A percentile compares a stretch with the other conserved stretches of the same genome.
Evolutionary conservation across 1,284 basidiomycete genomes (phyloP).

Genomic region (Neotropicomus parvogracilis): DNA sequence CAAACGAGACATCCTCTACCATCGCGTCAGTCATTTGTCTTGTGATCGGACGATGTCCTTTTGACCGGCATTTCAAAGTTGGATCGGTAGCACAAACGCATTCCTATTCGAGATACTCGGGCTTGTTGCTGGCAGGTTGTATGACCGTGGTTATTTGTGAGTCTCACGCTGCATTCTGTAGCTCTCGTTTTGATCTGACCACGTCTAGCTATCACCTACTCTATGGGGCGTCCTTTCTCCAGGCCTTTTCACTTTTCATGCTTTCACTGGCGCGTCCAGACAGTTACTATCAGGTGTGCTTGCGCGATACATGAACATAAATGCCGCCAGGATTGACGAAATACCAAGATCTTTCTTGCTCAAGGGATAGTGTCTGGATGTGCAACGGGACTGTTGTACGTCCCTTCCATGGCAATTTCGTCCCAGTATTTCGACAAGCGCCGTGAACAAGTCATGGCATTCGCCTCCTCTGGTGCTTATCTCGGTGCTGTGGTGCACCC

Average conservation of each 20-base stretch:
- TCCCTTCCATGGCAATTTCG: slow-evolving; percentile 36
- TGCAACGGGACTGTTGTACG: slow-evolving; percentile 32
- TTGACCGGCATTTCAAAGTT: slow-evolving; percentile 28
- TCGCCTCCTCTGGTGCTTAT: slow-evolving; percentile 36
- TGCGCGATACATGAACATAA: not conserved
- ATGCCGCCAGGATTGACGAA: not conserved
- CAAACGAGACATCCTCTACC: slow-evolving; percentile 35
- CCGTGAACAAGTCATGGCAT: slow-evolving; percentile 32
- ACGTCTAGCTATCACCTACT: slow-evolving; percentile 25
- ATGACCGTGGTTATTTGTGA: slow-evolving; percentile 37
- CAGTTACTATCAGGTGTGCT: slow-evolving; percentile 34
- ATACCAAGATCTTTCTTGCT: slow-evolving; percentile 33
- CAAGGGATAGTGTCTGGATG: slow-evolving; percentile 37
- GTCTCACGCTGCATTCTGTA: slow-evolving; percentile 4
- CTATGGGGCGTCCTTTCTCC: slow-evolving; percentile 30
- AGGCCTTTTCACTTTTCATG: slow-evolving; percentile 36
- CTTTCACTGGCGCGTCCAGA: slow-evolving; percentile 35
- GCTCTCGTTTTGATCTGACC: not conserved
- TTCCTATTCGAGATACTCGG: slow-evolving; percentile 40
- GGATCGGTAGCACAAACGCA: slow-evolving; percentile 50
- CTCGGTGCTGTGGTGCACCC: slow-evolving; percentile 37
- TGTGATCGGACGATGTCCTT: not conserved
- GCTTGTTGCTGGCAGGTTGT: slow-evolving; percentile 34
- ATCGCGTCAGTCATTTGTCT: slow-evolving; percentile 34
- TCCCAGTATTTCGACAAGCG: slow-evolving; percentile 38